Evolutionary conservation across 148 eudicot genomes (phyloP).

Genomic region (Cornus controversa): DNA sequence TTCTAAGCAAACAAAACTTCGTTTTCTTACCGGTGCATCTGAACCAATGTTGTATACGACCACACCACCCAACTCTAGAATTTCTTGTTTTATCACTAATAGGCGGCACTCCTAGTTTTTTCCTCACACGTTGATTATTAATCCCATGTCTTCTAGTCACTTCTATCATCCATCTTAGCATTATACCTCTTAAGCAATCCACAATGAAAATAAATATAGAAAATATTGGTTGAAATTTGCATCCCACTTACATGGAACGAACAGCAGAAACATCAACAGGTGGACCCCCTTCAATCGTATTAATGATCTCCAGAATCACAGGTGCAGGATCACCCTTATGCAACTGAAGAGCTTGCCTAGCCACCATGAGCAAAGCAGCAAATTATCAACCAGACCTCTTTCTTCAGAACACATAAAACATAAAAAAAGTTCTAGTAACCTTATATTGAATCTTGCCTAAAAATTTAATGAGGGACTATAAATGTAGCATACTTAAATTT

Average conservation of each 20-base stretch:
- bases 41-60: too few species aligned
- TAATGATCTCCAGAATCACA: conserved; percentile 73
- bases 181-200: not conserved
- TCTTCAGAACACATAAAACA: conserved; percentile 1
- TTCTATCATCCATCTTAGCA: too few species aligned
- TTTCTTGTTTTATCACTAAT: too few species aligned
- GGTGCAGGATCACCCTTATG: conserved; percentile 75
- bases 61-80: too few species aligned
- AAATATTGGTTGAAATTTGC: not conserved
- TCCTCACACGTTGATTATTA: too few species aligned
- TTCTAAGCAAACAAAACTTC: too few species aligned
- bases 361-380: conserved; percentile 23
- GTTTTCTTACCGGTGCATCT: too few species aligned
- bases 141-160: too few species aligned
- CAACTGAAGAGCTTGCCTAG: conserved; percentile 96
- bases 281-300: conserved; percentile 91
- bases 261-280: conserved; percentile 94
- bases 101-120: too few species aligned
- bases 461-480: not conserved
- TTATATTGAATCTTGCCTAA: not conserved
- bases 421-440: not conserved
- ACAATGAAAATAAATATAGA: not conserved
- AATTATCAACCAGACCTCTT: not conserved
- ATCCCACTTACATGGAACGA: conserved; percentile 80
- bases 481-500: conserved; percentile 76